Conservation (phyloP, 306 rosid genomes). For the Gleditsia sinensis region DNA sequence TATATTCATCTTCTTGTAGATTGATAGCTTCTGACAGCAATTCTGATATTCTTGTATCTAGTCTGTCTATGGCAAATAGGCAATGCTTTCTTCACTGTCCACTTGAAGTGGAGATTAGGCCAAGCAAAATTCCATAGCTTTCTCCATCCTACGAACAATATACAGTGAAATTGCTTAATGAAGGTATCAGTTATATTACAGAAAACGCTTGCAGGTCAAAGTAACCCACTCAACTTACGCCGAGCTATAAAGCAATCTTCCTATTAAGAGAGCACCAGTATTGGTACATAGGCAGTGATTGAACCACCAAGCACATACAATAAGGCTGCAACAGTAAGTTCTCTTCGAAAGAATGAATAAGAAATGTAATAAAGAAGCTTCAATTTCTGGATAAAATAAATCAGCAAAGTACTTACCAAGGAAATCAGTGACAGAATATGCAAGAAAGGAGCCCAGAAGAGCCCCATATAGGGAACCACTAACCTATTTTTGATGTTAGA, state of each 20-base stretch:
- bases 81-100: no score
- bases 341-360: slow-evolving; percentile 41
- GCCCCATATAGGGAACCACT: slow-evolving; percentile 98
- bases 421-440: slow-evolving; percentile 79
- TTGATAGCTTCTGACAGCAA: no score
- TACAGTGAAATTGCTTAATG: no score
- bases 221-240: slow-evolving; percentile 84
- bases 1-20: no score
- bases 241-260: slow-evolving; percentile 88
- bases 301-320: slow-evolving; percentile 72
- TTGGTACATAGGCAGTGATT: slow-evolving; percentile 73
- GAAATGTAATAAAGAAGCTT: slow-evolving; percentile 33
- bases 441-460: slow-evolving; percentile 84
- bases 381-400: slow-evolving; percentile 26
- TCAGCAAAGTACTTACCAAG: slow-evolving; percentile 62
- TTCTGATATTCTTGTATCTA: no score
- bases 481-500: slow-evolving; percentile 52
- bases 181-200: slow-evolving; percentile 25
- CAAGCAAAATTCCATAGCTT: no score
- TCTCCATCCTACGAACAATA: no score
- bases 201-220: slow-evolving; percentile 19
- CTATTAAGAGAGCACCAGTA: slow-evolving; percentile 72
- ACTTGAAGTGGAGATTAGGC: no score
- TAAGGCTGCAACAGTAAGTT: slow-evolving; percentile 71
- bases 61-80: no score